Evolutionary conservation across 257 asterid species (phyloP), one percentile per base, ranked within the genome.

Genomic region (Fraxinus pennsylvanica): DNA sequence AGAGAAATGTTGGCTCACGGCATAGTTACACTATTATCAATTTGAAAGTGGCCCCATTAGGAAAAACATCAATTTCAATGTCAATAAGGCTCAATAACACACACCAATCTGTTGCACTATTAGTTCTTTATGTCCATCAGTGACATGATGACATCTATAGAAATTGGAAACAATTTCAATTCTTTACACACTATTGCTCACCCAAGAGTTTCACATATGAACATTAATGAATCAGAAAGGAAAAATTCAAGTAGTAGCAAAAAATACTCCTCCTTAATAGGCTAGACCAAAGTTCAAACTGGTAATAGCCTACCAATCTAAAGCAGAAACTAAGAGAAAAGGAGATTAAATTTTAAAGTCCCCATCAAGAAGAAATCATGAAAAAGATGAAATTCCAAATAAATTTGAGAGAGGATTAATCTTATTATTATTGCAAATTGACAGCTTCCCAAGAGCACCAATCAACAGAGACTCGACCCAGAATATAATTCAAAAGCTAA

Each of bases 371-470:
- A 66, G 61, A 68, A 71, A 9, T 50, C 17, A 43, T 5, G 19
- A 19, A 22, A n/a, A 15, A 74, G 30, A 21, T 43, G 52, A 57
- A 76, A 61, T 22, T 61, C 32, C 32, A 61, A 61, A 57, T 30
- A 47, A 47, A 47, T 3, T 47, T 14, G 57, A 14, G 6, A 47
- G 57, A 4, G n/a, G 57, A 14, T 47, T 47, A 47, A 13, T 47
- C 6, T 3, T 15, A 14, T 14, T 57, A 57, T 57, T 6, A 57
- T 19, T 57, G 66, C 66, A 61, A 74, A n/a, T 8, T 41, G 47
- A 52, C 65, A 29, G 41, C 77, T 74, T 71, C 10, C 30, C 66
- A 70, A 71, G 57, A 68, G 78, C 75, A 77, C 15, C 59, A 15
- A 47, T 4, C 59, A 4, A 47, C 6, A 47, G 59, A 4, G 17